phyloP scores from a whole-genome alignment of 1,284 basidiomycete genomes.

The Fomitiporia mediterranea region DNA sequence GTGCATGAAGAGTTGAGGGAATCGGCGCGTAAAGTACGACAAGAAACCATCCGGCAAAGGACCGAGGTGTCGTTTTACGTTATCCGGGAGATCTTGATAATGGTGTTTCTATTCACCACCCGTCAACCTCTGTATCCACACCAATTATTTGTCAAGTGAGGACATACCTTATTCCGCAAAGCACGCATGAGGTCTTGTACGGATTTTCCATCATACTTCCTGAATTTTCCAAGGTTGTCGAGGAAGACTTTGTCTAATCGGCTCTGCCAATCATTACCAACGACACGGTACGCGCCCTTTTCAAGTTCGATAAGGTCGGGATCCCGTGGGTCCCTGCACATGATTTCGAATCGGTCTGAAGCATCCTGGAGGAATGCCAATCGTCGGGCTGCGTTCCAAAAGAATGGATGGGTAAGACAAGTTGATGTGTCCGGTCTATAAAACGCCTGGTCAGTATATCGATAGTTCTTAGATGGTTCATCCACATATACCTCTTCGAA shows the following conservation, averaged over 20 bases:
- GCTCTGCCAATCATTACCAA: constrained; percentile 86
- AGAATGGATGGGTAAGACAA: constrained; percentile 91
- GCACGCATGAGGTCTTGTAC: constrained; percentile 92
- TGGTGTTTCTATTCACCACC: constrained; percentile 79
- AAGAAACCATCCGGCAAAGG: constrained; percentile 91
- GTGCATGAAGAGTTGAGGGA: constrained; percentile 87
- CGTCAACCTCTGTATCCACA: constrained; percentile 17
- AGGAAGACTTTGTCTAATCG: constrained; percentile 86
- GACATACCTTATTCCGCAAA: constrained; percentile 86
- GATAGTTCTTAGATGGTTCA: not conserved
- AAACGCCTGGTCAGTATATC: not conserved
- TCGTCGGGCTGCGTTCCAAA: constrained; percentile 87
- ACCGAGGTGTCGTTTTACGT: constrained; percentile 83
- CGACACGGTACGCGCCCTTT: constrained; percentile 57
- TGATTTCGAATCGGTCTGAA: constrained; percentile 96
- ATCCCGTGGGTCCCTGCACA: constrained; percentile 89
- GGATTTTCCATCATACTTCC: constrained; percentile 89
- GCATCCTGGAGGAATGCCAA: constrained; percentile 94
- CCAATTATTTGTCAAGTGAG: not conserved
- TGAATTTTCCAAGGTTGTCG: constrained; percentile 93
- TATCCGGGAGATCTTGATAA: constrained; percentile 92
- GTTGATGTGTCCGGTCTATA: constrained; percentile 81
- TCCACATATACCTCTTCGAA: constrained; percentile 52
- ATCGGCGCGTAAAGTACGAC: constrained; percentile 89
- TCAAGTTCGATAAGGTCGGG: constrained; percentile 76